Percentiles rank a stretch among this genome's conserved stretches.
phyloP scores from a whole-genome alignment of 495 filamentous ascomycete species.

The Xanthoparmelia taractica region DNA sequence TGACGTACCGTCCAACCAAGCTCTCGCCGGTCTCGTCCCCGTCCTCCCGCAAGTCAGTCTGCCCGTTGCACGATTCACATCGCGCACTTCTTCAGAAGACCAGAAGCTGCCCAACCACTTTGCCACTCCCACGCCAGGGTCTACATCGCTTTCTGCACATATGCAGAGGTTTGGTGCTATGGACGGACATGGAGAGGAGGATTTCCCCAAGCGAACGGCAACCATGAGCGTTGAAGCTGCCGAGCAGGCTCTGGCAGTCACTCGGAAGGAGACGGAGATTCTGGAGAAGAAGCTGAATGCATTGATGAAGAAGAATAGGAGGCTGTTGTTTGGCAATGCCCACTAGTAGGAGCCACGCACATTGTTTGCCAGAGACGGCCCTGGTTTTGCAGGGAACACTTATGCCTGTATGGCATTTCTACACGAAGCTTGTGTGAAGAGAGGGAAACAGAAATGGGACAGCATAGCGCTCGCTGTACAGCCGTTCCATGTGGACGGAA shows the following conservation, averaged over 20 bases:
- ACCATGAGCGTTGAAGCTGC: constrained; percentile 53
- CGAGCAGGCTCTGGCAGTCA: constrained; percentile 47
- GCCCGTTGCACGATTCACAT: not conserved
- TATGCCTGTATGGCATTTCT: not conserved
- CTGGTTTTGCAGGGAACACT: no score
- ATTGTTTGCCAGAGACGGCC: no score
- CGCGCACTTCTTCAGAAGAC: not conserved
- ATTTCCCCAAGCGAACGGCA: constrained; percentile 31
- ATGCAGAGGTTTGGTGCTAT: constrained; percentile 12
- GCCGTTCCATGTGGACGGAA: not conserved
- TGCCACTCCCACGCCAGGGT: not conserved
- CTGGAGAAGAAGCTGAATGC: constrained; percentile 56
- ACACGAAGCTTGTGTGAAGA: not conserved
- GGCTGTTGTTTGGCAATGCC: constrained; percentile 16
- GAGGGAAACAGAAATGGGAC: not conserved
- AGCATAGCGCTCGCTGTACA: not conserved
- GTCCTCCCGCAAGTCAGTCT: not conserved
- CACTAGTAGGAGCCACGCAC: not conserved
- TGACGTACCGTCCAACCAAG: constrained; percentile 7
- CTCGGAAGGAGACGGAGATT: constrained; percentile 60
- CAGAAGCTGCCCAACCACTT: constrained; percentile 13
- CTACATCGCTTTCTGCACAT: not conserved
- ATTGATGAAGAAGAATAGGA: constrained; percentile 41
- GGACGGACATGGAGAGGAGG: constrained; percentile 3
- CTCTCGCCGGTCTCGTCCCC: constrained; percentile 4